Evolutionary conservation across 169 alveolate genomes (phyloP), one percentile per base, ranked within the genome.

Genomic region (Cryptosporidium sp.): DNA sequence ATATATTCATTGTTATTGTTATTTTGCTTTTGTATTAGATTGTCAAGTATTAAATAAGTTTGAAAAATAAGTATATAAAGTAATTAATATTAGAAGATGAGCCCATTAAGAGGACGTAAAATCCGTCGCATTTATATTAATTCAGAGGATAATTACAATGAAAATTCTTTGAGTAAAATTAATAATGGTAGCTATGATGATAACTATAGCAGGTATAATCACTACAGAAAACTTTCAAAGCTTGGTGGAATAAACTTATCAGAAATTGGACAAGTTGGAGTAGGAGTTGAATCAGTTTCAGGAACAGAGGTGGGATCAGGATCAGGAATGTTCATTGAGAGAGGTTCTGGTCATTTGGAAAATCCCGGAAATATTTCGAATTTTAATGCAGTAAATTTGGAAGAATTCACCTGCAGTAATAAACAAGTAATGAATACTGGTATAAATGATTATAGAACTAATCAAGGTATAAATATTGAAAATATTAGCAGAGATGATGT

Each of bases 91-190:
- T 12, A 7, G 6, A 51, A 29, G 52, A 75, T 75, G 87, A 75
- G 87, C 35, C 87, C 87, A 60, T 62, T 62, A 42, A 75, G 87
- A 75, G 87, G 87, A 60, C 87, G 87, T 58, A 75, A 75, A 39
- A 75, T 75, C 33, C 71, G 87, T 39, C 53, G 87, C 23, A 61
- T 75, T 42, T 75, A 75, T 23, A 75, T 62, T 21, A 58, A 75
- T 65, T 75, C 87, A 14, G 69, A 71, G 35, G 72, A 75, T 75
- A 75, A 58, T 33, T 75, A 35, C 33, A 48, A 75, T 29, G 75
- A 75, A 26, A 58, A 65, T 45, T 60, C 52, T 23, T 39, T 58
- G 67, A 73, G 52, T 37, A 73, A 61, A 21, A 73, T 73, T n/a
- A 73, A 73, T 58, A 70, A 70, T 44, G 5, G n/a, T n/a, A 33